A percentile compares a stretch with the other conserved stretches of the same genome.
phyloP scores from a whole-genome alignment of 805 yeast species.

The Saccharomyces paradoxus region DNA sequence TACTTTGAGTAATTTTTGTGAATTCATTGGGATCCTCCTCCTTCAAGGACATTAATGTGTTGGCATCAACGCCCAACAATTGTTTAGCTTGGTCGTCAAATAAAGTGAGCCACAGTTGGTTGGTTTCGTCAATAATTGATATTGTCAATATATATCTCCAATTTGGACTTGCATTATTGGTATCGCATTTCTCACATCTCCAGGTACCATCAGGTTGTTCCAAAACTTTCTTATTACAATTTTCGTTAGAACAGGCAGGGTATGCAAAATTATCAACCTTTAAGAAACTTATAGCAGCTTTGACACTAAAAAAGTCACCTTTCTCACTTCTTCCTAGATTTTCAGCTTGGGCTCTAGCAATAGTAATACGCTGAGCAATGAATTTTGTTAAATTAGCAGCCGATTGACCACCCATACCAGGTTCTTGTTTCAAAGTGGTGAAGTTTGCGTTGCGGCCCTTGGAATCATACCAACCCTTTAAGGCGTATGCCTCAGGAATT shows the following conservation, averaged over 20 bases:
- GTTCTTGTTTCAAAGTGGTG: constrained; percentile 51
- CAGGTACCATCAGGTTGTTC: constrained; percentile 68
- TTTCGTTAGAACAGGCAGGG: constrained; percentile 75
- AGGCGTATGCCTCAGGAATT: constrained; percentile 72
- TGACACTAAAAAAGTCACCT: constrained; percentile 69
- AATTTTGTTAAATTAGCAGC: constrained; percentile 33
- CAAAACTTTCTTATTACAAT: constrained; percentile 77
- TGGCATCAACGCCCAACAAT: constrained; percentile 58
- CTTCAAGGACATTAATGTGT: constrained; percentile 42
- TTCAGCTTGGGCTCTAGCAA: constrained; percentile 56
- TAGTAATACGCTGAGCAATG: constrained; percentile 53
- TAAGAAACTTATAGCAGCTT: constrained; percentile 65
- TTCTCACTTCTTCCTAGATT: constrained; percentile 67
- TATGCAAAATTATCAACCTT: constrained; percentile 74
- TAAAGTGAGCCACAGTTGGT: constrained; percentile 76
- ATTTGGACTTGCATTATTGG: constrained; percentile 56
- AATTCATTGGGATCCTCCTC: constrained; percentile 43
- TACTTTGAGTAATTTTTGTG: constrained; percentile 36
- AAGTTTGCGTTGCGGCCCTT: constrained; percentile 60
- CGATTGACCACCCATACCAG: constrained; percentile 29
- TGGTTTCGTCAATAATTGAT: constrained; percentile 71
- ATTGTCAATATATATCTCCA: constrained; percentile 75
- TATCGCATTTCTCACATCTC: constrained; percentile 91
- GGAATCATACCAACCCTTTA: constrained; percentile 93
- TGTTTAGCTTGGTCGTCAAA: constrained; percentile 78